Conservation (phyloP, 2,329 filamentous ascomycete genomes). For the Metarhizium rileyi region DNA sequence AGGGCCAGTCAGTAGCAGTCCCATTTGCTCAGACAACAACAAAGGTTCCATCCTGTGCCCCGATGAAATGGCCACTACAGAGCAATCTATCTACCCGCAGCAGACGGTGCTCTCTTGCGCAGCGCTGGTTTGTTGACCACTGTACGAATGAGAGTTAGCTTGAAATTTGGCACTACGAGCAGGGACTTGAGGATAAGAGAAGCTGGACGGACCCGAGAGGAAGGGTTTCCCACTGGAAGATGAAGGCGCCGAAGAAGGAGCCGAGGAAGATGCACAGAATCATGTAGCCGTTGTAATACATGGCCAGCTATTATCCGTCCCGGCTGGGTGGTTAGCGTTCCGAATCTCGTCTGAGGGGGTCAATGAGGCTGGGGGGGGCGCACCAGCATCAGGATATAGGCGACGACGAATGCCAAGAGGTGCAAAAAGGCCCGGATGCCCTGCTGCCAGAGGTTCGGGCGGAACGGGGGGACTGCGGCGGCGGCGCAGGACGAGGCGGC, state of each 20-base stretch:
- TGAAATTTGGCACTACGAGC: no score
- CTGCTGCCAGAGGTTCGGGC: slow-evolving; percentile 57
- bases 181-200: background rate
- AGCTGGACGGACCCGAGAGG: slow-evolving; percentile 17
- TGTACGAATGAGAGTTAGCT: no score
- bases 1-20: no score
- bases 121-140: slow-evolving; percentile 22
- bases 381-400: slow-evolving; percentile 67
- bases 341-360: background rate
- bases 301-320: slow-evolving; percentile 33
- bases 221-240: slow-evolving; percentile 61
- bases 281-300: slow-evolving; percentile 62
- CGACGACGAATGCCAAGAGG: slow-evolving; percentile 61
- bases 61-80: background rate
- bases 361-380: background rate
- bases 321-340: slow-evolving; percentile 4
- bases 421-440: slow-evolving; percentile 56
- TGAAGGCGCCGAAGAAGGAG: slow-evolving; percentile 59
- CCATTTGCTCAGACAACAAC: no score
- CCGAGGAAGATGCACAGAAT: slow-evolving; percentile 76
- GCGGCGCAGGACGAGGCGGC: slow-evolving; percentile 3
- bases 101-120: slow-evolving; percentile 30
- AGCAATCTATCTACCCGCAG: slow-evolving; percentile 23
- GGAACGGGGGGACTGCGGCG: slow-evolving; percentile 25
- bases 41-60: no score